These are phyloP conservation scores for Tuber calosporum DNA, from an alignment of 495 filamentous ascomycete species.

Conservation along the genomic window DNA sequence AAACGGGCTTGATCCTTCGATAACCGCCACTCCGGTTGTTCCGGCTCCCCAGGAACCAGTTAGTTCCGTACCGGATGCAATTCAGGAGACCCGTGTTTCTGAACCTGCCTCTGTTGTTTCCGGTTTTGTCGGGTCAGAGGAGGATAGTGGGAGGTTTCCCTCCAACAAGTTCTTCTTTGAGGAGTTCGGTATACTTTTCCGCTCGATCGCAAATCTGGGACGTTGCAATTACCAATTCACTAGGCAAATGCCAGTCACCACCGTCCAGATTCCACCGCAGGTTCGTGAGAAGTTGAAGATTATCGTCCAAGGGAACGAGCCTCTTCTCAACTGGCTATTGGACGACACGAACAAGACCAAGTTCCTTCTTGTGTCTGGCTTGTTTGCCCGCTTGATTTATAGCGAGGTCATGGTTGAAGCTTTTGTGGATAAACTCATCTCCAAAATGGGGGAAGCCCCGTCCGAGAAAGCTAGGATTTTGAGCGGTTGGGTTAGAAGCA, in stretches of 20 bases:
- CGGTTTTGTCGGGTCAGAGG: not conserved
- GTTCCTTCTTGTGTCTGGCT: slow-evolving; percentile 24
- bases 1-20: not conserved
- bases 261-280: slow-evolving; percentile 2
- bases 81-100: not conserved
- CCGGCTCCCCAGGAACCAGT: not conserved
- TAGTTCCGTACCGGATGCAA: not conserved
- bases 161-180: slow-evolving; percentile 15
- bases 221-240: slow-evolving; percentile 38
- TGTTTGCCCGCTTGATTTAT: slow-evolving; percentile 19
- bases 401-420: slow-evolving; percentile 18
- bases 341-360: slow-evolving; percentile 23
- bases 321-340: slow-evolving; percentile 13
- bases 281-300: slow-evolving; percentile 13
- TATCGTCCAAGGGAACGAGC: slow-evolving; percentile 18
- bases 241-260: slow-evolving; percentile 11
- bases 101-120: not conserved
- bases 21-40: not conserved
- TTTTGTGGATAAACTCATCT: not conserved
- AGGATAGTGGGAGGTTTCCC: not conserved
- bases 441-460: not conserved
- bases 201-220: slow-evolving; percentile 31
- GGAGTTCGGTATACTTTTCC: slow-evolving; percentile 36
- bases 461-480: not conserved
- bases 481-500: not conserved